Evolutionary conservation across 179 eudicot genomes (phyloP), one percentile per base, ranked within the genome.

Genomic region (Beta macrorhiza): DNA sequence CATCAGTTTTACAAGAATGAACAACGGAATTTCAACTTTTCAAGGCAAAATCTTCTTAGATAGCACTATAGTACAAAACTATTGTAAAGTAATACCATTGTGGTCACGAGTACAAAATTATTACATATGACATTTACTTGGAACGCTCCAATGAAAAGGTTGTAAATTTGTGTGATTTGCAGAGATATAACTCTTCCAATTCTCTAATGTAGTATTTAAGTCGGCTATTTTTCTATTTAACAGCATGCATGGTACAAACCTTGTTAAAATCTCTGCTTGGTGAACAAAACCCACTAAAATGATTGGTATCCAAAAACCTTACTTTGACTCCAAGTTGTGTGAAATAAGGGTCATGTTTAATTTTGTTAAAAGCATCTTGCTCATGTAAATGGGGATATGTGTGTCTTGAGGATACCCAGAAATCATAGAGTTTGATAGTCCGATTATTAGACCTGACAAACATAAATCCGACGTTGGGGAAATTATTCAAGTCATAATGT

Each of bases 221-320:
- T 90, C 92, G 49, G 75, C 80, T 10, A 85, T 47, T 79, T 89
- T 88, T 29, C 72, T 85, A 13, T 65, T 76, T 51, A 89, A 65
- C n/a, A 10, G 89, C 90, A 69, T 88, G 92, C 89, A 89, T 86
- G 13, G 90, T 88, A 55, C 87, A 83, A 29, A 88, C 90, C 74
- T 75, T 67, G 79, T 78, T 78, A 22, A 86, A 68, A 78, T 89
- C 87, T 67, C 71, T 74, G 76, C 87, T 88, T 42, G 83, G 82
- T 53, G 79, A 64, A 55, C 90, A 88, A 67, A 90, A 89, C 16
- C 93, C 90, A 37, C 91, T 86, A 65, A 90, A 89, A 55, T 83
- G 79, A 42, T 51, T 65, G 0, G 91, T 84, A 72, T 89, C 88
- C 37, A 90, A 67, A 71, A 84, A 90, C 80, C 87, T 80, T 17